Percentiles rank a stretch among this genome's conserved stretches.
These are phyloP conservation scores for Buxus sempervirens DNA, from an alignment of 164 flowering plant species.

Conservation along the genomic window DNA sequence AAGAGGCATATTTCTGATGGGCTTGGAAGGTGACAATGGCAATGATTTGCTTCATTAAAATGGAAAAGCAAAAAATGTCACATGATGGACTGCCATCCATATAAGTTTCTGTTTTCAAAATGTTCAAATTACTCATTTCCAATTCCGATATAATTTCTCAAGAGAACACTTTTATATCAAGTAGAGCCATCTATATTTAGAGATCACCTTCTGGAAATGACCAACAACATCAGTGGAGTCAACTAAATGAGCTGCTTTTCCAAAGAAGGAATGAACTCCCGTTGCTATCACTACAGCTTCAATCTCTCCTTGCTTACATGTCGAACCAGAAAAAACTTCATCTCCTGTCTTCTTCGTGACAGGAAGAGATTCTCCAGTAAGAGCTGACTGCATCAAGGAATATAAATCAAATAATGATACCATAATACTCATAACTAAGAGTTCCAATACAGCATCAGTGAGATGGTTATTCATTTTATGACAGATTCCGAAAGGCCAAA, in stretches of 20 bases:
- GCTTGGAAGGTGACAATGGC: too few relatives aligned
- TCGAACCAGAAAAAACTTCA: constrained; percentile 80
- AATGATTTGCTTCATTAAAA: not conserved
- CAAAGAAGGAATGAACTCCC: constrained; percentile 71
- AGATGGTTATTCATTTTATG: not conserved
- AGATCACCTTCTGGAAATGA: constrained; percentile 68
- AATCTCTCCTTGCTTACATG: constrained; percentile 80
- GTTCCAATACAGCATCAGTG: not conserved
- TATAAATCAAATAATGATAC: constrained; percentile 1
- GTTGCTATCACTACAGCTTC: constrained; percentile 86
- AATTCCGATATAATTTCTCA: not conserved
- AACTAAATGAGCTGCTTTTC: constrained; percentile 77
- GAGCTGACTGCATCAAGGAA: constrained; percentile 60
- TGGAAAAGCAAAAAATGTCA: not conserved
- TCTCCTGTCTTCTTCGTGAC: constrained; percentile 76
- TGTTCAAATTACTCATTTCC: not conserved
- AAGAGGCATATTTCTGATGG: not conserved
- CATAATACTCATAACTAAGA: not conserved
- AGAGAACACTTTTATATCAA: not conserved
- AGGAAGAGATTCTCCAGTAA: constrained; percentile 84
- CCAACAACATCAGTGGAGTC: constrained; percentile 73
- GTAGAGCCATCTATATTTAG: not conserved
- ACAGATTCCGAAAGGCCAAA: not conserved
- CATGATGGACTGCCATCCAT: not conserved
- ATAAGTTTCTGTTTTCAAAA: not conserved